Base-by-base conservation (phyloP, 371 early-diverging fungal species). In the Capillidium rhysosporum region DNA sequence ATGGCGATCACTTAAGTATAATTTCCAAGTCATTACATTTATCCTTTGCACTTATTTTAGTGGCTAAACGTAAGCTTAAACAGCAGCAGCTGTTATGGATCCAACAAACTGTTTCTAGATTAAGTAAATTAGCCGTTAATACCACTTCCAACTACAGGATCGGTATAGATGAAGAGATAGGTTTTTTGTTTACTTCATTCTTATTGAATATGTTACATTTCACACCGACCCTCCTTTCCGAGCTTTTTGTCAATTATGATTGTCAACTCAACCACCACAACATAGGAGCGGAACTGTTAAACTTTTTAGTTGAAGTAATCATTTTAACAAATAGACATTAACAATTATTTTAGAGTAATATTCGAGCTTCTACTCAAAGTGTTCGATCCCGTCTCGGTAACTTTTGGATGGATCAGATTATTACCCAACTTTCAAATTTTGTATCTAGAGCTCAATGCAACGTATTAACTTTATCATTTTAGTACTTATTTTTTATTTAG, bases 211-310 rank as follows among this genome's bases (percentile, higher is more conserved):
- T 79, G 54, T 70, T 73, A 23, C 69, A 81, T 46, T 69, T 69
- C 39, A 14, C n/a, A 1, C 82, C 87, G 9, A 73, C 80, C 0
- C 82, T 93, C 57, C 71, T 86, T 65, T 69, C 77, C 0, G 91
- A 91, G 55, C 71, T 96, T 26, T 96, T 90, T 83, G 80, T 88
- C 52, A 87, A 91, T 63, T 93, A 85, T 61, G 97, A 96, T 65
- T 86, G 90, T 49, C 81, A 89, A 2, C 14, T 38, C 8, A 51
- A 51, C 24, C 51, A 51, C 5, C 51, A 29, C 18, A 28, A 51
- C 24, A 8, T 51, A 38, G 51, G 25, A 16, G 38, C 38, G 8
- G 51, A 51, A 2, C 3, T 51, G 30, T 8, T 51, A 2, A 29
- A 28, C 12, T 51, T 51, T 23, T 18, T 51, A 39, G 24, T 51